Evolutionary conservation across 1,139 yeast genomes (phyloP).

Genomic region (Wickerhamiella pararugosa): DNA sequence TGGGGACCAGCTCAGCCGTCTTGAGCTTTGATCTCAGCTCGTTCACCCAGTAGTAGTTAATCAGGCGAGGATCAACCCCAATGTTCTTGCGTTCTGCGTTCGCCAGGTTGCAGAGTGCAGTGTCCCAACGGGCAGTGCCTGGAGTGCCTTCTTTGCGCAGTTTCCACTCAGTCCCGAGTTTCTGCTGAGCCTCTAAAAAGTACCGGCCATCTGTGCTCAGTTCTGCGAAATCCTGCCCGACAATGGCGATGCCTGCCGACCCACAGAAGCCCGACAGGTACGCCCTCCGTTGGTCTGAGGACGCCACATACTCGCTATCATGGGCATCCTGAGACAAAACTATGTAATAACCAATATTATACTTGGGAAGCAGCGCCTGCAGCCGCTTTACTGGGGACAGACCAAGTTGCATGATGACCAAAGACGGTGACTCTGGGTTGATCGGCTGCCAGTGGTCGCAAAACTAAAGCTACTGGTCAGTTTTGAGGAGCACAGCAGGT

Average conservation of each 20-base stretch:
- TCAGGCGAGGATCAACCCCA: slow-evolving; percentile 56
- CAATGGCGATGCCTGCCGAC: slow-evolving; percentile 84
- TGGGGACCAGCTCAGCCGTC: slow-evolving; percentile 40
- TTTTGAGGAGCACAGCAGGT: too few relatives aligned
- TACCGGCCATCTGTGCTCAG: slow-evolving; percentile 92
- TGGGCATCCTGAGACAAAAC: slow-evolving; percentile 94
- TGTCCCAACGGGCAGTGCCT: slow-evolving; percentile 73
- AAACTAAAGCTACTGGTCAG: too few relatives aligned
- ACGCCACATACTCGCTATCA: slow-evolving; percentile 76
- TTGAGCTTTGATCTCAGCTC: slow-evolving; percentile 12
- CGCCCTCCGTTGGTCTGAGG: slow-evolving; percentile 67
- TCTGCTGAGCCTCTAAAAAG: slow-evolving; percentile 77
- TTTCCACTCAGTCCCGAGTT: slow-evolving; percentile 71
- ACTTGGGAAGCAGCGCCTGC: slow-evolving; percentile 48
- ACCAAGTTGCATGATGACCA: too few relatives aligned
- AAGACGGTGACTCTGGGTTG: too few relatives aligned
- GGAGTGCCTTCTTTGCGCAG: slow-evolving; percentile 69
- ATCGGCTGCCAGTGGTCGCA: too few relatives aligned
- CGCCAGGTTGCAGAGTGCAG: slow-evolving; percentile 45
- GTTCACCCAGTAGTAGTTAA: slow-evolving; percentile 35
- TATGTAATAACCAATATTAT: slow-evolving; percentile 60
- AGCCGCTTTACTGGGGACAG: slow-evolving; percentile 33
- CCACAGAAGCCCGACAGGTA: slow-evolving; percentile 80
- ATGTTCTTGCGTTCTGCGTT: slow-evolving; percentile 25
- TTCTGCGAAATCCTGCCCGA: slow-evolving; percentile 61